Evolutionary conservation across 768 basidiomycete species (phyloP).

Genomic region (Lactifluus volemus): DNA sequence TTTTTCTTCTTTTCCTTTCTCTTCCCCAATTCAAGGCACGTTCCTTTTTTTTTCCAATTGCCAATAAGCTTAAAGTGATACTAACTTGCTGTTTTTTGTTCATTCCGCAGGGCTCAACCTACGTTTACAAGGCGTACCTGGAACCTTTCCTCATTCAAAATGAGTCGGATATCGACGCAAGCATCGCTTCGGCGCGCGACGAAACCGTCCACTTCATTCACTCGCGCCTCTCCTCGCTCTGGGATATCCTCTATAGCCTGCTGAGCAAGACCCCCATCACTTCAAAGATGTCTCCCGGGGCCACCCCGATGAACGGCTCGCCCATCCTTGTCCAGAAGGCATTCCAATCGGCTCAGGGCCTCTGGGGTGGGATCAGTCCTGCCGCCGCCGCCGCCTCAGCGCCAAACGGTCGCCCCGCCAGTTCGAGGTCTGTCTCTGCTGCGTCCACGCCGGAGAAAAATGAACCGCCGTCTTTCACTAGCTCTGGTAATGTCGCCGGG

Average conservation of each 20-base stretch:
- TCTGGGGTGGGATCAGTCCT: neutral
- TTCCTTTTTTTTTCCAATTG: neutral
- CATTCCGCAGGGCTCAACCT: constrained; percentile 49
- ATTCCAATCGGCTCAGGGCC: neutral
- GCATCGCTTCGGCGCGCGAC: constrained; percentile 45
- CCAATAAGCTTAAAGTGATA: neutral
- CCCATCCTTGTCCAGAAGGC: constrained; percentile 15
- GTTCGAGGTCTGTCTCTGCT: neutral
- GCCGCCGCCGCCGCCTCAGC: neutral
- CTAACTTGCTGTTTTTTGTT: neutral
- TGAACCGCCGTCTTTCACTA: neutral
- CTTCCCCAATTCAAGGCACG: constrained; percentile 62
- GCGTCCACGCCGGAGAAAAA: neutral
- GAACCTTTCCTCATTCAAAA: constrained; percentile 53
- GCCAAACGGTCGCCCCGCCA: neutral
- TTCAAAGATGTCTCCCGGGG: constrained; percentile 1
- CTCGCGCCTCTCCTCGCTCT: constrained; percentile 38
- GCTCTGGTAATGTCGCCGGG: neutral
- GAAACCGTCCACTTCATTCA: constrained; percentile 50
- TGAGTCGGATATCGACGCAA: constrained; percentile 51
- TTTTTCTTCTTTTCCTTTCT: constrained; percentile 57
- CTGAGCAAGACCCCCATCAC: constrained; percentile 32
- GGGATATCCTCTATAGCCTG: constrained; percentile 38
- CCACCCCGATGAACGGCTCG: constrained; percentile 10
- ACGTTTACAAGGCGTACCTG: constrained; percentile 51